phyloP scores from a whole-genome alignment of 1,139 yeast species.

The Taiozyma sp. region DNA sequence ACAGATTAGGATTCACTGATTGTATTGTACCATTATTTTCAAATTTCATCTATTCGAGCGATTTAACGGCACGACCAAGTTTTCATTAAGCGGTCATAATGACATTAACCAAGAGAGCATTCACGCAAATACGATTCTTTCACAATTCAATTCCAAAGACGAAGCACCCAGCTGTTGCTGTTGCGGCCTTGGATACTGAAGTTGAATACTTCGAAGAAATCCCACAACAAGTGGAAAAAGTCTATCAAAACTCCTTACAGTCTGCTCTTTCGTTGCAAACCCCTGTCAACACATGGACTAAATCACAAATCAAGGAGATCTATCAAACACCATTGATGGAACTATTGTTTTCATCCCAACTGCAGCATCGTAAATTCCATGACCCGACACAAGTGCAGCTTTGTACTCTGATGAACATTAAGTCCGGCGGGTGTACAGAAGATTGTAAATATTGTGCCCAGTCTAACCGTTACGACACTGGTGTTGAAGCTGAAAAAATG shows the following conservation, averaged over 20 bases:
- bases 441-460: conserved; percentile 83
- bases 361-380: conserved; percentile 63
- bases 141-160: background rate
- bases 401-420: conserved; percentile 70
- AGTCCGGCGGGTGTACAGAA: conserved; percentile 79
- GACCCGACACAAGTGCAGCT: conserved; percentile 69
- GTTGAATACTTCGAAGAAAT: background rate
- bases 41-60: background rate
- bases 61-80: background rate
- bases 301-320: conserved; percentile 51
- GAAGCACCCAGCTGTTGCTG: background rate
- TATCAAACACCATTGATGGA: conserved; percentile 66
- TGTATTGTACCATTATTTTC: background rate
- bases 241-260: conserved; percentile 6
- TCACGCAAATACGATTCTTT: background rate
- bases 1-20: background rate
- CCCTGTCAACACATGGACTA: conserved; percentile 57
- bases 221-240: background rate
- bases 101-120: background rate
- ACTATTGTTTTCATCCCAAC: conserved; percentile 54
- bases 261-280: conserved; percentile 26
- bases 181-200: background rate
- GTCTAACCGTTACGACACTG: conserved; percentile 64
- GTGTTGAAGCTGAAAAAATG: conserved; percentile 63
- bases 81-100: background rate